Base-by-base conservation (phyloP, 2,329 filamentous ascomycete genomes). In the Colletotrichum agaves region DNA sequence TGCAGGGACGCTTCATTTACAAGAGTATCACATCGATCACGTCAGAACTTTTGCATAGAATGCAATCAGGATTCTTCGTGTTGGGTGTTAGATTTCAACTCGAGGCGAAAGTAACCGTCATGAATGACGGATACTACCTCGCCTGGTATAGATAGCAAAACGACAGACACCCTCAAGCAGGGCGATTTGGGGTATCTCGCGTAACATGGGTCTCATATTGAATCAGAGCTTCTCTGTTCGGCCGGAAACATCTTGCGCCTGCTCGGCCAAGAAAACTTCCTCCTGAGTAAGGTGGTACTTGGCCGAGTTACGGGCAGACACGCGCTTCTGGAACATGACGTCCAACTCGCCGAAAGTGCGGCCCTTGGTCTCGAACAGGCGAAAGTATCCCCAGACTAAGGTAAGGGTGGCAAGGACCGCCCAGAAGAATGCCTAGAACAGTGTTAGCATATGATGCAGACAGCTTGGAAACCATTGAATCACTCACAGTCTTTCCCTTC, bases 321-420 rank as follows among this genome's bases (percentile, higher is more conserved):
- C 58, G 13, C 73, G 72, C 71, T 78, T 78, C 69, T 79, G 78
- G 74, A 78, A 76, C 79, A 82, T 79, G 67, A 79, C 74, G 60
- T 83, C 81, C 75, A 83, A 73, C 71, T 83, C 81, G 57, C 79
- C 80, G 70, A 81, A 83, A 3, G 81, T 83, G 39, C 81, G 78
- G 59, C 75, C 79, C 75, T 82, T 82, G 55, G 80, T 81, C 75
- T 83, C 81, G 23, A 81, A 80, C 62, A 83, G 71, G 19, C 81
- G 77, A 73, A 82, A 82, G 69, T 76, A 83, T 7, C 78, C 79
- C 80, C 81, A 83, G 11, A 79, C 50, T 1, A 78, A 73, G 1
- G 78, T 80, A 5, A 82, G 62, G 12, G 77, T 75, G 10, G 78
- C 76, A 41, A 79, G 68, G 4, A 69, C 74, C 6, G 77, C 76